Base-by-base conservation (phyloP, 2,329 filamentous ascomycete species). In the Pseudocercospora ulei region DNA sequence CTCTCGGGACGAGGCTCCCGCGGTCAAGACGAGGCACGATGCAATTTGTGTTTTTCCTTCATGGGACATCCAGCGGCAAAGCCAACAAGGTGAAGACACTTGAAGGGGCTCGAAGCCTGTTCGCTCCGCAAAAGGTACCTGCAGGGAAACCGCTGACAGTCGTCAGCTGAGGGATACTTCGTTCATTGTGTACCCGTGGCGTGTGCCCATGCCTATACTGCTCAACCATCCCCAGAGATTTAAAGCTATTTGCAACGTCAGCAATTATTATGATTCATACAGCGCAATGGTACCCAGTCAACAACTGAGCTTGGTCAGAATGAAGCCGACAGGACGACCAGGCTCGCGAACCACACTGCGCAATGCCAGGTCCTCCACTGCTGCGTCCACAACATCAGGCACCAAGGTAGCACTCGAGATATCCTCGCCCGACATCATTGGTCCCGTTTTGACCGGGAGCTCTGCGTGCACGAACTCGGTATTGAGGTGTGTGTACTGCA, bases 401-500 rank as follows among this genome's bases (percentile, higher is more conserved):
- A 59, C 58, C 7, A 53, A 53, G 11, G 49, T 50, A 1, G 51
- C 46, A 2, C 12, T 18, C 20, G 22, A 14, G 20, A n/a, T 20
- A 25, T 65, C 52, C 30, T 59, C 58, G 7, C 57, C 57, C 41
- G 22, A 40, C 13, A 25, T 34, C 31, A 47, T 25, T 58, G 57
- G 23, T 17, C 25, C 12, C n/a, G 25, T 9, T 35, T 35, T 26
- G 41, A 18, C 16, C 18, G 31, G 46, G 48, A 29, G 39, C 47
- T 45, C 59, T 52, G 28, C 58, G 48, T 30, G 29, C 7, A 35
- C 41, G 7, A 54, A 47, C 1, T 61, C 52, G 6, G 64, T 63
- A 43, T 74, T 67, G 20, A 75, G 61, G 51, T 75, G 72, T 4
- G 57, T 57, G 47, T 73, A 75, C 42, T 68, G 62, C 71, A 75